phyloP scores from a whole-genome alignment of 441 rosid species.

The Gossypium trilobum region DNA sequence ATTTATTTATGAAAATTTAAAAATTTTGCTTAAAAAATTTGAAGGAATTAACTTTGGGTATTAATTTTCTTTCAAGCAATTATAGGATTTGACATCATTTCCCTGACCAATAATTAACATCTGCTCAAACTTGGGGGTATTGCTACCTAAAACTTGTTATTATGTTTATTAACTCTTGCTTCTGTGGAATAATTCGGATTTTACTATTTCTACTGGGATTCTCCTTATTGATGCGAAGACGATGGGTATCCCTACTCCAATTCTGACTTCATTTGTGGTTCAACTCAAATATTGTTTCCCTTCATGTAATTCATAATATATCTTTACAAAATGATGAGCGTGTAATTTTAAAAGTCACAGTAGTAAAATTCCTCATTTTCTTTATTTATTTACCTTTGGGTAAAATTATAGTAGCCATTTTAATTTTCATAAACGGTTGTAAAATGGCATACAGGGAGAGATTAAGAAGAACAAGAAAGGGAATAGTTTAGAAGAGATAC shows the following conservation, averaged over 20 bases:
- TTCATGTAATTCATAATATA: background rate
- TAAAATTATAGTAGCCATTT: background rate
- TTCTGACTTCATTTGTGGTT: background rate
- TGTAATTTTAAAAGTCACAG: background rate
- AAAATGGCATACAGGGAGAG: background rate
- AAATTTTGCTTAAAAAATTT: no score
- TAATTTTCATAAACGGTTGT: background rate
- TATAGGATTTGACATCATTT: background rate
- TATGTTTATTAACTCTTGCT: background rate
- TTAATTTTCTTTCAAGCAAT: background rate
- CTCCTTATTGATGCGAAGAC: no score
- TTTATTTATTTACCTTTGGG: background rate
- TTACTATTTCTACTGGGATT: no score
- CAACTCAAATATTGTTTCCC: background rate
- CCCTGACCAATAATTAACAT: background rate
- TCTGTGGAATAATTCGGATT: no score
- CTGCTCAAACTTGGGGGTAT: background rate
- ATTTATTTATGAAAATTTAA: no score
- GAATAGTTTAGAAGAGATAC: background rate
- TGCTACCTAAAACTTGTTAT: background rate
- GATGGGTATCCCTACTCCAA: no score
- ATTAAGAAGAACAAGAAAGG: background rate
- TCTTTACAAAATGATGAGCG: background rate
- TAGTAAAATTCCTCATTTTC: background rate
- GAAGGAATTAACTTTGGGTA: no score